Evolutionary conservation across 2,329 filamentous ascomycete species (phyloP).

Genomic region (Phaeosphaeriaceae sp.): DNA sequence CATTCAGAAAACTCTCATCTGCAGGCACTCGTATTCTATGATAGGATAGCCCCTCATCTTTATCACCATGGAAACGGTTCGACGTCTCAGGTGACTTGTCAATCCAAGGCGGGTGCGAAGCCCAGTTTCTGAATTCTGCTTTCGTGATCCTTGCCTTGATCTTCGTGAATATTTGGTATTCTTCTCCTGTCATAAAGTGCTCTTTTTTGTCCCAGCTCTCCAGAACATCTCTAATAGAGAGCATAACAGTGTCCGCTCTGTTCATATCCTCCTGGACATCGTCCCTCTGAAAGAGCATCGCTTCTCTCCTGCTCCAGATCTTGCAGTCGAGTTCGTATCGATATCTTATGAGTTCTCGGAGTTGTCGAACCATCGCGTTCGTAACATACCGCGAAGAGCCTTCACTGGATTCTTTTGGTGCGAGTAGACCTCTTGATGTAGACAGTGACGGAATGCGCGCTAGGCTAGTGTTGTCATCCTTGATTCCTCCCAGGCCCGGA

Average conservation of each 20-base stretch:
- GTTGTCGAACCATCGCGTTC: slow-evolving; percentile 15
- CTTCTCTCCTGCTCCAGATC: slow-evolving; percentile 21
- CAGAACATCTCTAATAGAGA: slow-evolving; percentile 9
- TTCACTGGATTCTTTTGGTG: neutral
- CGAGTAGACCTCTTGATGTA: too few relatives aligned
- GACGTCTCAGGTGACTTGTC: neutral
- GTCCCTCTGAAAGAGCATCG: neutral
- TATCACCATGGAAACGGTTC: too few relatives aligned
- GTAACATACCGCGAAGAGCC: slow-evolving; percentile 6
- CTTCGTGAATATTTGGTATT: slow-evolving; percentile 16
- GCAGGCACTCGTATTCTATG: too few relatives aligned
- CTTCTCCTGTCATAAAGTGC: slow-evolving; percentile 10
- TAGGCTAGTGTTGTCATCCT: too few relatives aligned
- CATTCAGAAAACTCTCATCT: neutral
- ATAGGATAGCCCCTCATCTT: too few relatives aligned
- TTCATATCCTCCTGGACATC: slow-evolving; percentile 18
- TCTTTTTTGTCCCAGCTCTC: slow-evolving; percentile 17
- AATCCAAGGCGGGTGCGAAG: slow-evolving; percentile 5
- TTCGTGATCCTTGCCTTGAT: slow-evolving; percentile 17
- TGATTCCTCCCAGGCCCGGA: too few relatives aligned
- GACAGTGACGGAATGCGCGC: too few relatives aligned
- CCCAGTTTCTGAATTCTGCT: slow-evolving; percentile 17
- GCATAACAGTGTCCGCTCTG: slow-evolving; percentile 18
- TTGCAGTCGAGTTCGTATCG: slow-evolving; percentile 22
- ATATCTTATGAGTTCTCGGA: slow-evolving; percentile 23